Base-by-base conservation (phyloP, 306 rosid genomes). In the Vigna trinervia region DNA sequence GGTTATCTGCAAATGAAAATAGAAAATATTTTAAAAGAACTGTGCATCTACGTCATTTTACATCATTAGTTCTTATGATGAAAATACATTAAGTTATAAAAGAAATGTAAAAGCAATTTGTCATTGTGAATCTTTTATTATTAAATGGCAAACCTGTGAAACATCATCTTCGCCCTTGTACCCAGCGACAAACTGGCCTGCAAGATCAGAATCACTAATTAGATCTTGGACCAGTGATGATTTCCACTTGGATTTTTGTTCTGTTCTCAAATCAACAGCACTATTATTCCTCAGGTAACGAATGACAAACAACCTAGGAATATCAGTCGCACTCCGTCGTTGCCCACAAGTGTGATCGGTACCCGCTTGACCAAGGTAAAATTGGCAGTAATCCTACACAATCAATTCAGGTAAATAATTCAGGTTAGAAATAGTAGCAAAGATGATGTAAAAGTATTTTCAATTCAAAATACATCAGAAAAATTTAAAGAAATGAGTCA, bases 141-240 rank as follows among this genome's bases (percentile, higher is more conserved):
- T 41, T 56, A 22, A 76, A 54, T 8, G 23, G 70, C 71, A 70
- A 78, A 92, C 98, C 97, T 95, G 88, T 43, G 88, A 62, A 76
- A 62, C 82, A 61, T 89, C 96, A 78, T 62, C 80, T 26, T 88
- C 83, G 72, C 97, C 99, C 73, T 88, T 90, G 90, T 90, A 95
- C 78, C 83, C 88, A 13, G 97, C 97, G 81, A 95, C 97, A 71
- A 90, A 94, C 84, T 92, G 99, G 71, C 96, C 86, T 39, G 96
- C 92, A 67, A 79, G 91, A 84, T 92, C 97, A 47, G 82, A 36
- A 38, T 92, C 99, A 58, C 80, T 80, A 4, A 84, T 87, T 47
- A 86, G 34, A 76, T 86, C 85, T 80, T 80, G 82, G 77, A 53
- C 70, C 5, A 86, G 57, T 52, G 52, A 34, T 7, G 88, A 71